Percentiles rank a stretch among this genome's conserved stretches.
These are phyloP conservation scores for Pestalotiopsis sp. DNA, from an alignment of 2,329 filamentous ascomycete species.

Conservation along the genomic window DNA sequence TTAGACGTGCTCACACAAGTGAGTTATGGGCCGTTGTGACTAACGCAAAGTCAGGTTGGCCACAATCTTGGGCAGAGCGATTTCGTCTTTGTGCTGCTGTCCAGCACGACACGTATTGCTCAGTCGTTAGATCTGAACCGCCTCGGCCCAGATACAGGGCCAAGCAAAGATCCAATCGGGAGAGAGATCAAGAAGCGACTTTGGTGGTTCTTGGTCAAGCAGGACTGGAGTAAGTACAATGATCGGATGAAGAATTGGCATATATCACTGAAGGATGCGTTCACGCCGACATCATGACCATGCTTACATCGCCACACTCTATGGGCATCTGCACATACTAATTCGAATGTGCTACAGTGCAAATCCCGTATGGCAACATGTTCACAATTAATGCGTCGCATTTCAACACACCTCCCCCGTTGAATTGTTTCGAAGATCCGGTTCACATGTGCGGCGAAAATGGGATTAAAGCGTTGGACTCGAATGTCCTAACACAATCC, in stretches of 20 bases:
- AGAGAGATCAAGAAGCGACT: conserved; percentile 1
- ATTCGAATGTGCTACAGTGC: background rate
- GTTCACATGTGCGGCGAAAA: conserved; percentile 1
- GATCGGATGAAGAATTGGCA: background rate
- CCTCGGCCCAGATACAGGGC: background rate
- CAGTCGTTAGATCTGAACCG: conserved; percentile 4
- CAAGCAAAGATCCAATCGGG: background rate
- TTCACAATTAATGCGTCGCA: conserved; percentile 1
- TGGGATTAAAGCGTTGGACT: background rate
- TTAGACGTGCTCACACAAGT: background rate
- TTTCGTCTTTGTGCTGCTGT: conserved; percentile 2
- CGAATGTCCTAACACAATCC: conserved; percentile 4
- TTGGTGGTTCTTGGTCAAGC: conserved; percentile 3
- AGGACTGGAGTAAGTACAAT: conserved; percentile 4
- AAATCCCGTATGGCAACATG: conserved; percentile 2
- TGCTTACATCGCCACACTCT: background rate
- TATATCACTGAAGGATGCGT: background rate
- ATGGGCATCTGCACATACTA: background rate
- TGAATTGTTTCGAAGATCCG: conserved; percentile 1
- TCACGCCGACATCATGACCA: background rate
- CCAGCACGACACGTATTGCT: conserved; percentile 2
- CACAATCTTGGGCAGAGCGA: conserved; percentile 4
- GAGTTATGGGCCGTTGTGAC: background rate
- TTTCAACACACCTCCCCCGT: conserved; percentile 5
- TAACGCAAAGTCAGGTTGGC: background rate